Conservation (phyloP, 257 asterid genomes). For the Ilex aquifolium region DNA sequence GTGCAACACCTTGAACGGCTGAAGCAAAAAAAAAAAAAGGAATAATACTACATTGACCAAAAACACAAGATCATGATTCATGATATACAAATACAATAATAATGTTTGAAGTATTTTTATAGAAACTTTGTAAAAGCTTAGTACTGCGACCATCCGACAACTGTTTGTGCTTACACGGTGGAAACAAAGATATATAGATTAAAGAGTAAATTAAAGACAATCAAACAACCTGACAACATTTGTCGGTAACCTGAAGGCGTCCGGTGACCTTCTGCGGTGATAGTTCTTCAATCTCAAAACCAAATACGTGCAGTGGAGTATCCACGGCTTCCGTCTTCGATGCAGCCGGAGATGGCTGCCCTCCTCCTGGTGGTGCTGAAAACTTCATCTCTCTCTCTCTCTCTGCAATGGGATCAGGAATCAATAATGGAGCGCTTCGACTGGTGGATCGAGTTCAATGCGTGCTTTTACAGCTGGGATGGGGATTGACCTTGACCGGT, state of each 20-base stretch:
- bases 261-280: slow-evolving; percentile 61
- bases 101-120: no score
- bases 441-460: no score
- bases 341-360: slow-evolving; percentile 11
- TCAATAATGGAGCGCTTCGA: no score
- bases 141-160: no score
- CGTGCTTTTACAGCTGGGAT: no score
- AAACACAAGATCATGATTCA: no score
- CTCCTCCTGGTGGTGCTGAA: background rate
- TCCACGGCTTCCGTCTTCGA: slow-evolving; percentile 43
- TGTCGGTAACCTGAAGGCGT: slow-evolving; percentile 43
- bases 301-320: slow-evolving; percentile 42
- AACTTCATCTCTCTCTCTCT: background rate
- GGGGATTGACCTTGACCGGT: no score
- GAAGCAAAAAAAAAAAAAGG: background rate
- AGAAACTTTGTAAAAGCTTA: no score
- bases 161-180: no score
- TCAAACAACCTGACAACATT: slow-evolving; percentile 35
- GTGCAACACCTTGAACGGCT: slow-evolving; percentile 48
- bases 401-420: no score
- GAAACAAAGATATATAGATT: background rate
- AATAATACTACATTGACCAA: background rate
- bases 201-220: background rate
- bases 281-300: slow-evolving; percentile 62
- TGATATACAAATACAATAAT: background rate